Conservation (phyloP, 1,284 basidiomycete species). For the Leccinum angustisporum region DNA sequence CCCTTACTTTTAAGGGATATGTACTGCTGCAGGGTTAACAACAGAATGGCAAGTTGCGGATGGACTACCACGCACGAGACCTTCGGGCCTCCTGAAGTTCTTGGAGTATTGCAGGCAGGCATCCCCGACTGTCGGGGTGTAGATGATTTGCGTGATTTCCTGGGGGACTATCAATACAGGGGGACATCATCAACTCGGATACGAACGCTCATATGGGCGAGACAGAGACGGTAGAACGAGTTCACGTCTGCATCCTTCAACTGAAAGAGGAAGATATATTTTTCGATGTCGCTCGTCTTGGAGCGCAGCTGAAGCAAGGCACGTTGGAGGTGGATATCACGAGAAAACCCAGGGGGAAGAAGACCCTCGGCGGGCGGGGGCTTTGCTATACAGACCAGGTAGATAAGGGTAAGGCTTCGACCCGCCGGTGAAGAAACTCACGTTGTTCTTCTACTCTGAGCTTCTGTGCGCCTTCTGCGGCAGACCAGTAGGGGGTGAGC, state of each 20-base stretch:
- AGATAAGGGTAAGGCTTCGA: not conserved
- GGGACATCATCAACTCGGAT: not conserved
- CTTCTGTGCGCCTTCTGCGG: conserved; percentile 57
- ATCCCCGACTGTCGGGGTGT: conserved; percentile 91
- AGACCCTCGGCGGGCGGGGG: conserved; percentile 56
- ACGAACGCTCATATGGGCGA: conserved; percentile 53
- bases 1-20: conserved; percentile 88
- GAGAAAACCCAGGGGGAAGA: conserved; percentile 61
- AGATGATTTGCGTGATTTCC: conserved; percentile 84
- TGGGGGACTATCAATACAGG: conserved; percentile 13
- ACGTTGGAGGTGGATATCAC: conserved; percentile 55
- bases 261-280: conserved; percentile 79
- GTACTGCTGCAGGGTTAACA: conserved; percentile 47
- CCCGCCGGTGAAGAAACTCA: conserved; percentile 36
- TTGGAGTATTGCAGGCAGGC: conserved; percentile 85
- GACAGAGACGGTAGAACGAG: conserved; percentile 74
- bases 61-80: conserved; percentile 51
- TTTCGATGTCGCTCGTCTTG: conserved; percentile 73
- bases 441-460: conserved; percentile 60
- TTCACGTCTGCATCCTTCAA: conserved; percentile 71
- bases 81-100: conserved; percentile 81
- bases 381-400: conserved; percentile 37
- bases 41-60: not conserved
- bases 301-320: conserved; percentile 70
- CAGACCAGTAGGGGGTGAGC: conserved; percentile 67